A percentile compares a stretch with the other conserved stretches of the same genome.
Conservation (phyloP, 1,139 yeast genomes). For the Geotrichum citri-aurantii region DNA sequence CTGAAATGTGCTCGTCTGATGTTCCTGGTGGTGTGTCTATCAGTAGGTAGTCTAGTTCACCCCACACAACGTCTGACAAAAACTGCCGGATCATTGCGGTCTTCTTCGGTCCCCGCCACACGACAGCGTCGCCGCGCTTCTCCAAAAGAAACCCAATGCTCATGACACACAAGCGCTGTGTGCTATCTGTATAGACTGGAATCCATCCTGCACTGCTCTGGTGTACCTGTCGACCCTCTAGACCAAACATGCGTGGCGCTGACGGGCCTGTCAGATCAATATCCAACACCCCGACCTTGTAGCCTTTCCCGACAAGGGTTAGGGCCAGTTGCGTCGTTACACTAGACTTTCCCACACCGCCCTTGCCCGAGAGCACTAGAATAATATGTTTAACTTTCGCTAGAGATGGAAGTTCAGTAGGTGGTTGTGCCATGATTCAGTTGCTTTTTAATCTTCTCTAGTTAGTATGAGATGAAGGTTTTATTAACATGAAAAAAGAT, state of each 20-base stretch:
- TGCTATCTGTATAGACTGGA: conserved; percentile 57
- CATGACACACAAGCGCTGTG: conserved; percentile 49
- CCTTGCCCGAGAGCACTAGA: conserved; percentile 83
- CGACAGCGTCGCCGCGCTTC: conserved; percentile 83
- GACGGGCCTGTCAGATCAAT: conserved; percentile 97
- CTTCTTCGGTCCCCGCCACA: conserved; percentile 98
- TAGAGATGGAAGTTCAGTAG: conserved; percentile 41
- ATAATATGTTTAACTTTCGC: conserved; percentile 67
- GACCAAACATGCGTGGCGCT: conserved; percentile 91
- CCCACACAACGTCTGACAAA: conserved; percentile 88
- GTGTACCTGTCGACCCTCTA: conserved; percentile 71
- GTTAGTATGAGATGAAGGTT: background rate
- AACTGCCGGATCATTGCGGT: conserved; percentile 97
- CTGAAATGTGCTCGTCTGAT: conserved; percentile 94
- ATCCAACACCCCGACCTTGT: conserved; percentile 84
- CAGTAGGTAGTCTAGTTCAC: conserved; percentile 67
- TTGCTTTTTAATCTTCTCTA: background rate
- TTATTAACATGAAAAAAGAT: background rate
- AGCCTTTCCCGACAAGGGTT: conserved; percentile 62
- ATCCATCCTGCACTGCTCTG: conserved; percentile 88
- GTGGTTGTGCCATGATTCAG: conserved; percentile 4
- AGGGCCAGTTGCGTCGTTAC: conserved; percentile 91
- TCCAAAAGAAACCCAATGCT: conserved; percentile 86
- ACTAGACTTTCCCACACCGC: conserved; percentile 97
- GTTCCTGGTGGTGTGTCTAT: conserved; percentile 99